phyloP scores from a whole-genome alignment of 768 basidiomycete species.

The Lactarius evosmus region DNA sequence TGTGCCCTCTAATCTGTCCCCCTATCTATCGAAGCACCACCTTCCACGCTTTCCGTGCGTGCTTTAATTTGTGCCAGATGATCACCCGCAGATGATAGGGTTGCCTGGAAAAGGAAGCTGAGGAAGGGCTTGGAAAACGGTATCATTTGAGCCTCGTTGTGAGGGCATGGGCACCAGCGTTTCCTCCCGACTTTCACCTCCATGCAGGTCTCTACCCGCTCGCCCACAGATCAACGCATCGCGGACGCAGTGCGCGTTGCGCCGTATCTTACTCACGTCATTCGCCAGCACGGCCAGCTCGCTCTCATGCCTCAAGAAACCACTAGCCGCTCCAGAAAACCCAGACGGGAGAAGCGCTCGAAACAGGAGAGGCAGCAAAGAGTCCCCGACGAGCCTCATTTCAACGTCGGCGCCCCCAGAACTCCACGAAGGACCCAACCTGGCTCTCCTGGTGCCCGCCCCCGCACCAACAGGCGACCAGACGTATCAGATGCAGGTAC shows the following conservation, averaged over 20 bases:
- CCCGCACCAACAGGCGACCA: slow-evolving; percentile 25
- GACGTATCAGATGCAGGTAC: slow-evolving; percentile 36
- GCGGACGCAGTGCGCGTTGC: slow-evolving; percentile 36
- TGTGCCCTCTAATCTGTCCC: background rate
- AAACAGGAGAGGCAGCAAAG: slow-evolving; percentile 21
- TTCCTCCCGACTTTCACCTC: slow-evolving; percentile 26
- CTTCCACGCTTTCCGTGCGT: slow-evolving; percentile 6
- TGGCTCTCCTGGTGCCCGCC: slow-evolving; percentile 23
- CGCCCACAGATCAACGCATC: slow-evolving; percentile 29
- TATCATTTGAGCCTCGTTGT: slow-evolving; percentile 27
- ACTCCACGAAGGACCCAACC: slow-evolving; percentile 22
- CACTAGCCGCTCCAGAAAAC: slow-evolving; percentile 46
- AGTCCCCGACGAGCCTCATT: slow-evolving; percentile 26
- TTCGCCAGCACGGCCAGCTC: slow-evolving; percentile 52
- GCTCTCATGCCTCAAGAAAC: slow-evolving; percentile 51
- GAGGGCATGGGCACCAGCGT: slow-evolving; percentile 28
- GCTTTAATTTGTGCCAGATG: slow-evolving; percentile 16
- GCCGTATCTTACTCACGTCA: slow-evolving; percentile 57
- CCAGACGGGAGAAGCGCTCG: slow-evolving; percentile 34
- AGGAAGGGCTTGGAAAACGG: slow-evolving; percentile 13
- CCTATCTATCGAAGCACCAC: background rate
- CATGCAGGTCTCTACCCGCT: slow-evolving; percentile 28
- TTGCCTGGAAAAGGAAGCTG: slow-evolving; percentile 23
- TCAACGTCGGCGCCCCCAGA: slow-evolving; percentile 27
- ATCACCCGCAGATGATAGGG: slow-evolving; percentile 5